Evolutionary conservation across 768 basidiomycete genomes (phyloP), one percentile per base, ranked within the genome.

Genomic region (Mycena galericulata): DNA sequence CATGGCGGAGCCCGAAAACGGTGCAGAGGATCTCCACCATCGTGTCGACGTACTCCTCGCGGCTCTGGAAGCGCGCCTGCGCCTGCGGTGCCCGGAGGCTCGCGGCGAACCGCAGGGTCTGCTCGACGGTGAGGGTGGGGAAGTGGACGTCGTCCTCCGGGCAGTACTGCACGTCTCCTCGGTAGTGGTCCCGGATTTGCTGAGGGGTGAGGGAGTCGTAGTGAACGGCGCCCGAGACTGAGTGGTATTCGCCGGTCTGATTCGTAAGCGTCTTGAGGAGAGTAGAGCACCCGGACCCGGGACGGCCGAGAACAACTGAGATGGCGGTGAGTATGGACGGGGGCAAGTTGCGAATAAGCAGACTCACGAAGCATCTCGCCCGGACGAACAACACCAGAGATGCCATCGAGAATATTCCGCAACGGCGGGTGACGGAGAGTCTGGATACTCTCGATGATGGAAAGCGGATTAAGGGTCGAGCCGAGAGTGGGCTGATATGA

Each of bases 111-210:
- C 77, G 81, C 32, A 98, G 83, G 0, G 94, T 95, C 75, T 95
- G 86, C 53, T 87, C 85, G 34, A 95, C 93, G 7, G 92, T 93
- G 29, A 97, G 84, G 12, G 92, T 93, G 7, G 95, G 92, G 72
- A 96, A 92, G 75, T 95, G 94, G 2, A 93, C 82, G 75, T 97
- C 94, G 72, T 95, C 94, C 80, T 94, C 94, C 0, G 93, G 92
- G 67, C 87, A 91, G 75, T 94, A 95, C 61, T 88, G 87, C 2
- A 94, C 90, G 74, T 94, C 94, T 18, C 95, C 96, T 3, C 91
- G 90, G 76, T 89, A 92, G 57, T 86, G 86, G 66, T 87, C 85
- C 65, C 76, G 71, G 60, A 97, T 85, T 62, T 94, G 85, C 1
- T 87, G 79, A 2, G 92, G 87, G 0, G 89, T 79, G 65, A 97